Percentiles rank a stretch among this genome's conserved stretches.
Conservation (phyloP, 1,284 basidiomycete genomes). For the Phylloporus sp. region DNA sequence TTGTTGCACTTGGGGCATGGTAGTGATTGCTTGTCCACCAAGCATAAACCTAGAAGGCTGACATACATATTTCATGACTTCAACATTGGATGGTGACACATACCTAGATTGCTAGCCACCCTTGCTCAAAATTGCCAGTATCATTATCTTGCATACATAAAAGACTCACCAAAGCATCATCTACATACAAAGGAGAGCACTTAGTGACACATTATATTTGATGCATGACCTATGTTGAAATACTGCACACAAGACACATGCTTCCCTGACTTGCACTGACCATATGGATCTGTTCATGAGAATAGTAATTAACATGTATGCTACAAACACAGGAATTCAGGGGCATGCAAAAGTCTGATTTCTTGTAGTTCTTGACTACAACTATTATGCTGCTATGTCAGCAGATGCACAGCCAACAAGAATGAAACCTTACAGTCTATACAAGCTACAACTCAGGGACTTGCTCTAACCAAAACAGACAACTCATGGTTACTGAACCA, state of each 20-base stretch:
- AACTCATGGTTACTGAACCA: conserved; percentile 79
- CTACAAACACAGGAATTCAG: conserved; percentile 3
- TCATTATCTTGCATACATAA: not conserved
- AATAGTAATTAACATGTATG: conserved; percentile 32
- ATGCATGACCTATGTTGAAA: conserved; percentile 69
- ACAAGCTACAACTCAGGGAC: conserved; percentile 44
- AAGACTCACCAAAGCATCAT: conserved; percentile 82
- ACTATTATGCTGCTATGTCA: conserved; percentile 48
- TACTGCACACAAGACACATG: conserved; percentile 57
- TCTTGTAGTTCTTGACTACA: conserved; percentile 69
- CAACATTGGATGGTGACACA: conserved; percentile 6
- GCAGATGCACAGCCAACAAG: not conserved
- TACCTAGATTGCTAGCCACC: conserved; percentile 91
- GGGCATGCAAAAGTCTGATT: conserved; percentile 76
- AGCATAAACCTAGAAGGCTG: conserved; percentile 67
- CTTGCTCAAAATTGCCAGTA: conserved; percentile 46
- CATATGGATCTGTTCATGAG: conserved; percentile 66
- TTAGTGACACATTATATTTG: conserved; percentile 15
- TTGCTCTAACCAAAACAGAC: not conserved
- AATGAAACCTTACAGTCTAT: conserved; percentile 66
- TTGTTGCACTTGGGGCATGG: conserved; percentile 75
- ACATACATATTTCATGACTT: not conserved
- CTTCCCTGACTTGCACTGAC: conserved; percentile 51
- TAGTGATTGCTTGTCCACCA: conserved; percentile 88
- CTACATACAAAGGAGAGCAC: conserved; percentile 43